Percentiles rank a stretch among this genome's conserved stretches.
phyloP scores from a whole-genome alignment of 257 asterid genomes.

The Linderniella brevidens region DNA sequence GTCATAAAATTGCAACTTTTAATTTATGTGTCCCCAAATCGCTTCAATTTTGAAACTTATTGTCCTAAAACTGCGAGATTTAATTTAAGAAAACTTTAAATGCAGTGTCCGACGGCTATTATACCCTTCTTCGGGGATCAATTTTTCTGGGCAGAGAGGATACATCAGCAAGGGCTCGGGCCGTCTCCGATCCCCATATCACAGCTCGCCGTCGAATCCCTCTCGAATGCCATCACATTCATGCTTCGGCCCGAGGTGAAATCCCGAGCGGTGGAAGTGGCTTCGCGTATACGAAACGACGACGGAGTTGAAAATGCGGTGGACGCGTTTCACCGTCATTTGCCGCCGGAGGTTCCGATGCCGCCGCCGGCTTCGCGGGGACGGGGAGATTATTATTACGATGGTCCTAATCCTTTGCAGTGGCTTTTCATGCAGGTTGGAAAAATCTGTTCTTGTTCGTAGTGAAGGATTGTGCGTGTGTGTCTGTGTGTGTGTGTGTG shows the following conservation, averaged over 20 bases:
- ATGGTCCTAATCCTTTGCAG: conserved; percentile 46
- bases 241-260: conserved; percentile 98
- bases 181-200: conserved; percentile 85
- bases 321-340: conserved; percentile 76
- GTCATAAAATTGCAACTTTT: too few species aligned
- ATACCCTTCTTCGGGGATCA: conserved; percentile 98
- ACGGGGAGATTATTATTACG: conserved; percentile 20
- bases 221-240: conserved; percentile 73
- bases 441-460: conserved; percentile 23
- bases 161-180: conserved; percentile 61
- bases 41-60: too few species aligned
- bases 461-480: too few species aligned
- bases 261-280: conserved; percentile 56
- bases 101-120: conserved; percentile 95
- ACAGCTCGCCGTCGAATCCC: conserved; percentile 55
- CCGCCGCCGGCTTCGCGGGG: conserved; percentile 18
- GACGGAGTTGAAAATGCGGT: conserved; percentile 94
- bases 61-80: too few species aligned
- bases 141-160: conserved; percentile 90
- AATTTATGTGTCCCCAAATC: too few species aligned
- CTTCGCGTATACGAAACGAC: conserved; percentile 42
- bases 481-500: too few species aligned
- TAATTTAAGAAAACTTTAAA: too few species aligned
- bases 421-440: conserved; percentile 78
- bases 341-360: conserved; percentile 56